Conservation (phyloP, 495 filamentous ascomycete genomes). For the Penicillium cataractarum region DNA sequence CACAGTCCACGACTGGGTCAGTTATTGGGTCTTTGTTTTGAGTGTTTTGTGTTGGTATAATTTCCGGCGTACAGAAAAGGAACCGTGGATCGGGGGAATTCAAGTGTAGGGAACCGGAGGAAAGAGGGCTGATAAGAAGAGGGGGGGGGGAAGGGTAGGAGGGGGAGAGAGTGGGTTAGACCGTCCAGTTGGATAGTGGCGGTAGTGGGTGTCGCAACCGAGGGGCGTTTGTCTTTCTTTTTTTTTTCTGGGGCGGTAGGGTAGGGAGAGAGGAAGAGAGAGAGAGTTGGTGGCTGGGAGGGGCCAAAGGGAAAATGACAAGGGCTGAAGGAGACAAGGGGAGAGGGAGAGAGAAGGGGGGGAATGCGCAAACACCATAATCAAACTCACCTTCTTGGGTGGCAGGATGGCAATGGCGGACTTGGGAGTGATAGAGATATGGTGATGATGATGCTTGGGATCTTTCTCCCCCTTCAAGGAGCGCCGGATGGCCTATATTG, state of each 20-base stretch:
- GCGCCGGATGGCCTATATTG: conserved; percentile 71
- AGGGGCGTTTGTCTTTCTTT: not conserved
- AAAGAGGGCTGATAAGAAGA: not conserved
- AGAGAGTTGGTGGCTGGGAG: conserved; percentile 13
- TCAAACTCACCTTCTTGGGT: conserved; percentile 81
- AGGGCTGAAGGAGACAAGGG: not conserved
- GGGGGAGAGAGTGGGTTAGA: conserved; percentile 3
- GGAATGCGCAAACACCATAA: conserved; percentile 10
- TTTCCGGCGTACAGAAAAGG: not conserved
- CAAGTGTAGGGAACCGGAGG: conserved; percentile 1
- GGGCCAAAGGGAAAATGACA: not conserved
- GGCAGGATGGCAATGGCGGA: conserved; percentile 93
- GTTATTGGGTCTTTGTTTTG: not conserved
- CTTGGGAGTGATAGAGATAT: conserved; percentile 89
- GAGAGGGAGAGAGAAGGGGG: conserved; percentile 2
- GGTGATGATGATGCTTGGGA: conserved; percentile 70
- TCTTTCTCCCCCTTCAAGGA: conserved; percentile 88
- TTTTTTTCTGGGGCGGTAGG: conserved; percentile 8
- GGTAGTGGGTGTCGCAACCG: conserved; percentile 6
- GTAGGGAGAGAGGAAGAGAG: conserved; percentile 10
- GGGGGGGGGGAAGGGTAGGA: not conserved
- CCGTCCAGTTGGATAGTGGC: conserved; percentile 1
- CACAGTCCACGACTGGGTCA: not conserved
- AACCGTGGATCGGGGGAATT: conserved; percentile 1
- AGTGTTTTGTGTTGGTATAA: not conserved